A percentile compares a stretch with the other conserved stretches of the same genome.
Conservation (phyloP, 148 eudicot genomes). For the Polygonum aviculare region DNA sequence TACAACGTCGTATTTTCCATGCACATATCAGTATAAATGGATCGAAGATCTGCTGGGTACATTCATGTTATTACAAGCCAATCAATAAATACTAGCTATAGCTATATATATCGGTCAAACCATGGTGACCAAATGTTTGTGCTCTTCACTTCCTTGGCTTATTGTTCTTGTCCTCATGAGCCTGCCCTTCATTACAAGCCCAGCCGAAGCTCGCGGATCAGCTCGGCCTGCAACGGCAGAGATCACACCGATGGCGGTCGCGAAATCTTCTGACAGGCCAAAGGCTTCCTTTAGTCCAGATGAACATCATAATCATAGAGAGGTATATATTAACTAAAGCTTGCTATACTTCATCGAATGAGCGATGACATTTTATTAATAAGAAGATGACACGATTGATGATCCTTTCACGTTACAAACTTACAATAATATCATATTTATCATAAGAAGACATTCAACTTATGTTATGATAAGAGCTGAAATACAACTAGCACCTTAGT, state of each 20-base stretch:
- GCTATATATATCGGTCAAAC: background rate
- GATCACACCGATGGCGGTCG: background rate
- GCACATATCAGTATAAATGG: too few species aligned
- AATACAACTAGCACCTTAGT: too few species aligned
- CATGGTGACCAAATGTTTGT: background rate
- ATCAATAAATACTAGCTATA: background rate
- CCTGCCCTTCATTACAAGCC: background rate
- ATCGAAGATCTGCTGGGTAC: background rate
- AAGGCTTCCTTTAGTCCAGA: background rate
- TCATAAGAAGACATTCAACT: too few species aligned
- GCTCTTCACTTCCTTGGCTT: background rate
- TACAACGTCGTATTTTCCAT: too few species aligned
- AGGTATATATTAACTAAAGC: background rate
- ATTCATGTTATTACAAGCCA: background rate
- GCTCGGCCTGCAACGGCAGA: background rate
- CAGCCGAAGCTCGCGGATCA: background rate
- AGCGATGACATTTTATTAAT: too few species aligned
- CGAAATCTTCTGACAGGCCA: background rate
- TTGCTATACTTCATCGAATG: too few species aligned
- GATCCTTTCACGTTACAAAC: too few species aligned
- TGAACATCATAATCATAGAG: background rate
- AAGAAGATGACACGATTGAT: too few species aligned
- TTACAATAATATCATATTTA: too few species aligned
- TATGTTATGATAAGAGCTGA: too few species aligned
- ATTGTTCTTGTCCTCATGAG: background rate